Evolutionary conservation across 2,329 filamentous ascomycete genomes (phyloP).

Genomic region (Boeremia exigua): DNA sequence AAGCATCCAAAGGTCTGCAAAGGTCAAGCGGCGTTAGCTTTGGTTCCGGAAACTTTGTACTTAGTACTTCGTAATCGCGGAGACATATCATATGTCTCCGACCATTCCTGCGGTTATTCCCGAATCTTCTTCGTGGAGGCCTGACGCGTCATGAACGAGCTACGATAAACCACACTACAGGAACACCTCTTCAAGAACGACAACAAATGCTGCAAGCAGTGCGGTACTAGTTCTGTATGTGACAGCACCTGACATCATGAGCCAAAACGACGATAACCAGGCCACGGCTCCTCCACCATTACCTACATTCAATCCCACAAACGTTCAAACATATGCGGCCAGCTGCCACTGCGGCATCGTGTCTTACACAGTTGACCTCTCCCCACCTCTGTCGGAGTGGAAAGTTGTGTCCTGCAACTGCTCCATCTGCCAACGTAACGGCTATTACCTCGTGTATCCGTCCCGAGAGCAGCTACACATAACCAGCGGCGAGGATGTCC

Average conservation of each 20-base stretch:
- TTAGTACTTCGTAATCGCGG: neutral
- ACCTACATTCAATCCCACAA: slow-evolving; percentile 23
- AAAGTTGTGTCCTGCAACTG: slow-evolving; percentile 60
- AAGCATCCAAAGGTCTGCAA: neutral
- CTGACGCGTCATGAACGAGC: neutral
- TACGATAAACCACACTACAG: neutral
- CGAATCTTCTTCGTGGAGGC: neutral
- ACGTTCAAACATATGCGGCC: slow-evolving; percentile 53
- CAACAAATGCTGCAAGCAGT: neutral
- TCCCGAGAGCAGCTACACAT: slow-evolving; percentile 29
- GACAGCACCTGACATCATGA: slow-evolving; percentile 21
- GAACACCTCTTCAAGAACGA: neutral
- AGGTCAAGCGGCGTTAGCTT: neutral
- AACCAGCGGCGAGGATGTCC: slow-evolving; percentile 31
- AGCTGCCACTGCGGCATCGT: slow-evolving; percentile 63
- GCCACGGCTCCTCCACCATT: slow-evolving; percentile 13
- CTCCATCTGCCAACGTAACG: slow-evolving; percentile 59
- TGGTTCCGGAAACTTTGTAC: neutral
- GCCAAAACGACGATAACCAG: slow-evolving; percentile 3
- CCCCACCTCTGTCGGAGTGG: slow-evolving; percentile 56
- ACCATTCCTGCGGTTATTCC: neutral
- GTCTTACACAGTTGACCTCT: slow-evolving; percentile 56
- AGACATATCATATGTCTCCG: slow-evolving; percentile 12
- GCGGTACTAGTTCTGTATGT: neutral
- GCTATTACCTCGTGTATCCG: slow-evolving; percentile 57